Evolutionary conservation across 495 filamentous ascomycete species (phyloP), one percentile per base, ranked within the genome.

Genomic region (Elasticomyces elasticus): DNA sequence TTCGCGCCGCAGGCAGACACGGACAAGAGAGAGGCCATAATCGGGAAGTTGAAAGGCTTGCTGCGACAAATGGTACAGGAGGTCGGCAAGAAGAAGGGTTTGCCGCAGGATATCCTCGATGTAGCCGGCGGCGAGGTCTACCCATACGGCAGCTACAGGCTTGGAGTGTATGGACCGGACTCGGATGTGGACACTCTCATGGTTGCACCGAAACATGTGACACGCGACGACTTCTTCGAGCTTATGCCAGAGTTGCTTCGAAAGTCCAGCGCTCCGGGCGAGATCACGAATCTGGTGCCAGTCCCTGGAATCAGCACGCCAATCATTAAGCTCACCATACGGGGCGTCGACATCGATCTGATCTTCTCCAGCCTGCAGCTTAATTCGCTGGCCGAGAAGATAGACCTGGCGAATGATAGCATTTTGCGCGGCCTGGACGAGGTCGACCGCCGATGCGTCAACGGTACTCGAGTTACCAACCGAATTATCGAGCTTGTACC

Each of bases 161-260:
- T 98, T 9, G 94, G 94, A 38, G 92, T 95, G 40, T 95, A 89
- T 72, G 90, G 89, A 1, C 92, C 92, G 81, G 88, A 87, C 42
- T 95, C 94, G 30, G 92, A 98, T 80, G 95, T 98, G 61, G 92
- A 98, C 71, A 97, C 92, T 15, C 80, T 98, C 17, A 79, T 96
- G 35, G 84, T 95, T 26, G 89, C 81, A 25, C 92, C 92, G 17
- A 88, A 85, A 64, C 88, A 95, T 59, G 83, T 97, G 37, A 73
- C 77, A 12, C 81, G 83, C 43, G 83, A 90, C 27, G 88, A 98
- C 66, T 98, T 95, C 69, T 98, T 98, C 71, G 69, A 84, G 25
- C 75, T 86, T 61, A 91, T 97, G 62, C 91, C 90, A 48, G 69
- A 77, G 6, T 69, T 90, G 37, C 79, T 98, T 6, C 66, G 80